Percentiles rank a stretch among this genome's conserved stretches.
These are phyloP conservation scores for Arthrobotrys iridis DNA, from an alignment of 2,329 filamentous ascomycete genomes.

Conservation along the genomic window DNA sequence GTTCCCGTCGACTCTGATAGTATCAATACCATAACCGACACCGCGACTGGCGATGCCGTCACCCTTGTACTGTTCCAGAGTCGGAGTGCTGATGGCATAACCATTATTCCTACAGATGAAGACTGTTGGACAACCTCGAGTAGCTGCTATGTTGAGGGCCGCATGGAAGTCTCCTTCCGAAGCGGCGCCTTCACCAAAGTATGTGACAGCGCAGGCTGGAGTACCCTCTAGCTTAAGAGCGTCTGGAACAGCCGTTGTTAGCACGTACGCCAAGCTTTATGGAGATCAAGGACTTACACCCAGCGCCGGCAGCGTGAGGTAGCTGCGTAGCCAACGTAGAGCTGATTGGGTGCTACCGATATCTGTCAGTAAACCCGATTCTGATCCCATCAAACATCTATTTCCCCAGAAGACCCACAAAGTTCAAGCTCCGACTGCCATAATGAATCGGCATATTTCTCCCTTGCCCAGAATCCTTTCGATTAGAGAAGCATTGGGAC, in stretches of 20 bases:
- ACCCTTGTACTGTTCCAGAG: conserved; percentile 87
- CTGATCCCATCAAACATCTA: not conserved
- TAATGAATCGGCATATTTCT: conserved; percentile 99
- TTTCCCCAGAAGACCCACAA: conserved; percentile 67
- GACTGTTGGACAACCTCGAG: conserved; percentile 83
- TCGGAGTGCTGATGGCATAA: conserved; percentile 89
- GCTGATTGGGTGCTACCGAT: conserved; percentile 77
- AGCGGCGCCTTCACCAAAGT: conserved; percentile 90
- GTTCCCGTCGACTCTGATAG: conserved; percentile 91
- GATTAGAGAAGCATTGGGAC: conserved; percentile 92
- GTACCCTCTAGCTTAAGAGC: conserved; percentile 83
- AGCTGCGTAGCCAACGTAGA: conserved; percentile 89
- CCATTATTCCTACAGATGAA: conserved; percentile 95
- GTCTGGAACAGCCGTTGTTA: conserved; percentile 64
- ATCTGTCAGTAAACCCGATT: conserved; percentile 4
- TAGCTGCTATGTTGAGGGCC: conserved; percentile 89
- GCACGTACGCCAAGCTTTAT: not conserved
- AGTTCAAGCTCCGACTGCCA: conserved; percentile 82
- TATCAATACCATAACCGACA: conserved; percentile 92
- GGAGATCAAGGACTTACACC: conserved; percentile 60
- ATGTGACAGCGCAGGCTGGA: conserved; percentile 78
- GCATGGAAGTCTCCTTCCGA: conserved; percentile 93
- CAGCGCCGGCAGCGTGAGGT: conserved; percentile 85
- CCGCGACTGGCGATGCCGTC: conserved; percentile 89
- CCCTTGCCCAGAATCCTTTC: conserved; percentile 79